phyloP scores from a whole-genome alignment of 371 early-diverging fungal genomes.

The Thermomucor indicae-seudaticae region DNA sequence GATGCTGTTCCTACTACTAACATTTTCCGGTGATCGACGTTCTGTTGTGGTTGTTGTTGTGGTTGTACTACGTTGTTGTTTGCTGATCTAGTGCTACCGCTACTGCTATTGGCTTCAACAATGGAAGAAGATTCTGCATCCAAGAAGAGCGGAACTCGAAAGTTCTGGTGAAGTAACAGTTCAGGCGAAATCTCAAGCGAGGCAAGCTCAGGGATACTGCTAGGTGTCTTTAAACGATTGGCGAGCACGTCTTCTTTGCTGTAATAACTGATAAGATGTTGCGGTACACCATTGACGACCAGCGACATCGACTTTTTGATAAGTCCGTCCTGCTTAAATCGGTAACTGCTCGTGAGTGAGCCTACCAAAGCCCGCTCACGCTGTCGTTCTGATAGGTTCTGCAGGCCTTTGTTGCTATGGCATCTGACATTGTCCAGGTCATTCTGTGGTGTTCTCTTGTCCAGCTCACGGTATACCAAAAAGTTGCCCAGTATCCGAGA shows the following conservation, averaged over 20 bases:
- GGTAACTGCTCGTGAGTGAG: constrained; percentile 55
- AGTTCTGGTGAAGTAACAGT: constrained; percentile 48
- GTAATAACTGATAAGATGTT: constrained; percentile 85
- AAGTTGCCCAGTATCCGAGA: constrained; percentile 58
- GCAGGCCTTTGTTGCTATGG: neutral
- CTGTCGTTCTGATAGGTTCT: constrained; percentile 27
- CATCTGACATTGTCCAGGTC: neutral
- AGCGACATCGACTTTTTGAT: constrained; percentile 85
- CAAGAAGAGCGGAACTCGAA: constrained; percentile 37
- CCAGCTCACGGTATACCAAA: constrained; percentile 51
- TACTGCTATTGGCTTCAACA: too few species aligned
- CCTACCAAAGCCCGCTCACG: constrained; percentile 58
- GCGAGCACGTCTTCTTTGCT: constrained; percentile 67
- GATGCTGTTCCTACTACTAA: too few species aligned
- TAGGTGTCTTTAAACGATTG: constrained; percentile 45
- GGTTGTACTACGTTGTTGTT: too few species aligned
- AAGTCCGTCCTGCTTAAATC: constrained; percentile 72
- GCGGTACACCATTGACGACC: constrained; percentile 64
- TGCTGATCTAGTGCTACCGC: too few species aligned
- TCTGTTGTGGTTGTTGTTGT: too few species aligned
- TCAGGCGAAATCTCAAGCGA: constrained; percentile 48
- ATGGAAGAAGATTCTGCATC: too few species aligned
- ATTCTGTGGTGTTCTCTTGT: constrained; percentile 17
- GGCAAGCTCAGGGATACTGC: constrained; percentile 41
- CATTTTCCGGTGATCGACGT: too few species aligned